Evolutionary conservation across 257 asterid genomes (phyloP).

Genomic region (Nicotiana benthamiana): DNA sequence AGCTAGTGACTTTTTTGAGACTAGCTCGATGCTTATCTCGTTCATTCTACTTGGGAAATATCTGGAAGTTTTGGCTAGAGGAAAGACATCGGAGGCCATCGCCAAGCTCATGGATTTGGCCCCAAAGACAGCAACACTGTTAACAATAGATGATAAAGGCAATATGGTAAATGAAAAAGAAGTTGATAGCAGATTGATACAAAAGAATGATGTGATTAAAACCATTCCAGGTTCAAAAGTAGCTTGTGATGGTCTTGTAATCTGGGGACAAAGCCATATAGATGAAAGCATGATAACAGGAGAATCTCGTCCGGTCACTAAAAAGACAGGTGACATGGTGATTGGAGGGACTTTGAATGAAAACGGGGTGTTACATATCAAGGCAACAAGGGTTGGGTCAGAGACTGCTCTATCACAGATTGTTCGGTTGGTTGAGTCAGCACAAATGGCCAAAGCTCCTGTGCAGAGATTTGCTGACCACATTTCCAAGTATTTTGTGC

Average conservation of each 20-base stretch:
- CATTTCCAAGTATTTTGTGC: constrained; percentile 55
- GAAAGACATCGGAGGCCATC: constrained; percentile 64
- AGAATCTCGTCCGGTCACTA: constrained; percentile 45
- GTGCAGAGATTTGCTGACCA: constrained; percentile 62
- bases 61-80: constrained; percentile 61
- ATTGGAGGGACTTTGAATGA: constrained; percentile 58
- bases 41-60: constrained; percentile 61
- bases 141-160: constrained; percentile 31
- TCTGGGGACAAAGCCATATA: constrained; percentile 55
- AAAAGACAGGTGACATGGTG: constrained; percentile 38
- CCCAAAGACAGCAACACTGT: constrained; percentile 41
- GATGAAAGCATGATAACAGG: constrained; percentile 75
- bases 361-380: constrained; percentile 45
- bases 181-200: constrained; percentile 44
- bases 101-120: constrained; percentile 58
- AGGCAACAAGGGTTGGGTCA: constrained; percentile 62
- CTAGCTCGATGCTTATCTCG: constrained; percentile 64
- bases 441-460: constrained; percentile 64
- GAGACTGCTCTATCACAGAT: constrained; percentile 64
- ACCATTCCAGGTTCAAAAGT: constrained; percentile 60
- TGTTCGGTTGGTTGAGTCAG: constrained; percentile 55
- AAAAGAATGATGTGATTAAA: constrained; percentile 50
- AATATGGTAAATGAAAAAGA: constrained; percentile 45
- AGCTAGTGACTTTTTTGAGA: constrained; percentile 55
- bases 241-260: constrained; percentile 52